Evolutionary conservation across 2,329 filamentous ascomycete species (phyloP).

Genomic region (Camptophora hylomeconis): DNA sequence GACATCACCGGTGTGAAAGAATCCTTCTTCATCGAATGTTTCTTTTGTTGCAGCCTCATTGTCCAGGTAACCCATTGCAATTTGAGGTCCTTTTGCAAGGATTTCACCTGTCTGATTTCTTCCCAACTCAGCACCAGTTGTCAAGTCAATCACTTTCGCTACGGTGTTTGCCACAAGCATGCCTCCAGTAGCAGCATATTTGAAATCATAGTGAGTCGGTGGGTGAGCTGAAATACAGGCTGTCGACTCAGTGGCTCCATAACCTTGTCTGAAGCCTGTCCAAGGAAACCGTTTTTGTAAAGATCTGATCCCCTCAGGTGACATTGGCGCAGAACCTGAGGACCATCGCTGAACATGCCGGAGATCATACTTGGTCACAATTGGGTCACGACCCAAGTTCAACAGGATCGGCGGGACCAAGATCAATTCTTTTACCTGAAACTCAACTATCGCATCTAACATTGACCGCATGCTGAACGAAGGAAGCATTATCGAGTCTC

Average conservation of each 20-base stretch:
- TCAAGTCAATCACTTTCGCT: slow-evolving; percentile 46
- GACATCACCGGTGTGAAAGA: slow-evolving; percentile 54
- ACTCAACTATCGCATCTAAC: slow-evolving; percentile 39
- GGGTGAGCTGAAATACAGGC: slow-evolving; percentile 51
- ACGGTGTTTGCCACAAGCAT: slow-evolving; percentile 45
- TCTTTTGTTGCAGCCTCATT: slow-evolving; percentile 57
- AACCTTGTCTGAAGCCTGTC: slow-evolving; percentile 51
- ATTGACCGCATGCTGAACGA: slow-evolving; percentile 47
- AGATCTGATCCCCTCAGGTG: slow-evolving; percentile 42
- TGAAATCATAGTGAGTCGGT: slow-evolving; percentile 41
- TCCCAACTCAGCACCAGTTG: slow-evolving; percentile 31
- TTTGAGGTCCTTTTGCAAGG: slow-evolving; percentile 66
- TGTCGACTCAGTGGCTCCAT: slow-evolving; percentile 61
- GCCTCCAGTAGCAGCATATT: slow-evolving; percentile 36
- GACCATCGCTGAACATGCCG: slow-evolving; percentile 42
- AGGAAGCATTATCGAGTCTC: slow-evolving; percentile 51
- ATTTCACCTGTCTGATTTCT: slow-evolving; percentile 43
- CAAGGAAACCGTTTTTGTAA: slow-evolving; percentile 44
- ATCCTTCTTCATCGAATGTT: slow-evolving; percentile 49
- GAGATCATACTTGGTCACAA: slow-evolving; percentile 31
- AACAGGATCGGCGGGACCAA: slow-evolving; percentile 51
- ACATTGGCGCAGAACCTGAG: slow-evolving; percentile 47
- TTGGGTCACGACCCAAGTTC: slow-evolving; percentile 42
- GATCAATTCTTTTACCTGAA: slow-evolving; percentile 43
- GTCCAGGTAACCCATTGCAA: slow-evolving; percentile 68